Evolutionary conservation across 2,329 filamentous ascomycete species (phyloP).

Genomic region (Ascochyta clinopodiicola): DNA sequence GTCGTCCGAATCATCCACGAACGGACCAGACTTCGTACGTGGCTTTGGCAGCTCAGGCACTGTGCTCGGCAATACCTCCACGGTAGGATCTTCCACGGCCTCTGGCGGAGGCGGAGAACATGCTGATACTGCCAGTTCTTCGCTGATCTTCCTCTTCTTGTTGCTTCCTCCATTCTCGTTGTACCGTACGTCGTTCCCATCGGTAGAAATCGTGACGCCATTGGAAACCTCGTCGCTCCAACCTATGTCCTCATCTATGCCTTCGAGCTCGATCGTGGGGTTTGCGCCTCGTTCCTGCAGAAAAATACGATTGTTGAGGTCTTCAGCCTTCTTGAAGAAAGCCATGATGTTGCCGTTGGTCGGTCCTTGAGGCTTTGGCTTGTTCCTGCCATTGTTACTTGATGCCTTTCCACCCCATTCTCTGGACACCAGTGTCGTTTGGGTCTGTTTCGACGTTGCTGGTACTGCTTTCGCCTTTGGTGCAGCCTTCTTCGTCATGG

Average conservation of each 20-base stretch:
- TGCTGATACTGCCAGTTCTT: slow-evolving; percentile 50
- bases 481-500: slow-evolving; percentile 29
- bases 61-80: slow-evolving; percentile 5
- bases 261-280: slow-evolving; percentile 27
- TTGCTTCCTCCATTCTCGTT: slow-evolving; percentile 53
- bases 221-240: slow-evolving; percentile 40
- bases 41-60: slow-evolving; percentile 21
- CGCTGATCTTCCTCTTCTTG: slow-evolving; percentile 51
- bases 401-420: slow-evolving; percentile 42
- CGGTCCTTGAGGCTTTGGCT: slow-evolving; percentile 48
- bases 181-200: slow-evolving; percentile 40
- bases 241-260: slow-evolving; percentile 34
- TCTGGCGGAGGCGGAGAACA: slow-evolving; percentile 38
- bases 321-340: slow-evolving; percentile 62
- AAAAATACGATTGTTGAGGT: slow-evolving; percentile 48
- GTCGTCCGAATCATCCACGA: slow-evolving; percentile 74
- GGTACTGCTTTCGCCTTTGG: slow-evolving; percentile 22
- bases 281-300: slow-evolving; percentile 40
- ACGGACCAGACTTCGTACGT: slow-evolving; percentile 62
- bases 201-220: slow-evolving; percentile 27
- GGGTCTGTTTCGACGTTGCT: slow-evolving; percentile 34
- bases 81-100: slow-evolving; percentile 6
- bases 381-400: slow-evolving; percentile 41
- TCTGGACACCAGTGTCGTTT: slow-evolving; percentile 44
- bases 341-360: slow-evolving; percentile 60